Percentiles rank a stretch among this genome's conserved stretches.
phyloP scores from a whole-genome alignment of 163 green algal genomes.

The Chloromonas sp. region DNA sequence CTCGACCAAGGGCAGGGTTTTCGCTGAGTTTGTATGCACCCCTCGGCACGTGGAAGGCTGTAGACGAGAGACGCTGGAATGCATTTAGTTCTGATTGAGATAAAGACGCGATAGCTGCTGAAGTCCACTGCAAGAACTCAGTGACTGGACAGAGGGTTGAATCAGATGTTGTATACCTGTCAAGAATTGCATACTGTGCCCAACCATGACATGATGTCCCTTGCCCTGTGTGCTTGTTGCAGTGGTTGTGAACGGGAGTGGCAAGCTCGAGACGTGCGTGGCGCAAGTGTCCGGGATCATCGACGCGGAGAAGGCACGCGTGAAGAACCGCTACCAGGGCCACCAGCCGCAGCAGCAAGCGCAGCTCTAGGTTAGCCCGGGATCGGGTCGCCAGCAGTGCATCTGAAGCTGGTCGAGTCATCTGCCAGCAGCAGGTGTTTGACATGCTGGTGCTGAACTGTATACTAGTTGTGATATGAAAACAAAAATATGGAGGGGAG shows the following conservation, averaged over 20 bases:
- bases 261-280: conserved; percentile 72
- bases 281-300: conserved; percentile 73
- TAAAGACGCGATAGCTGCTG: neutral
- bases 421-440: too few species aligned
- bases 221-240: conserved; percentile 8
- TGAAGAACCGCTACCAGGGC: neutral
- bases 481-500: too few species aligned
- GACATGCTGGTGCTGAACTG: too few species aligned
- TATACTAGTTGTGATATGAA: too few species aligned
- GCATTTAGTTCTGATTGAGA: neutral
- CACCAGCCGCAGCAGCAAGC: neutral
- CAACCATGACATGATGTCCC: neutral
- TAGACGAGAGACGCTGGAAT: too few species aligned
- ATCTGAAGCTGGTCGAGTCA: too few species aligned
- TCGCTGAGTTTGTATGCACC: neutral
- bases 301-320: conserved; percentile 54
- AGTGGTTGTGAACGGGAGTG: conserved; percentile 86
- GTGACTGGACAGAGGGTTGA: neutral
- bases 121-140: neutral
- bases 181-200: neutral
- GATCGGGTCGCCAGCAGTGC: too few species aligned
- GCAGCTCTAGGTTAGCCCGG: too few species aligned
- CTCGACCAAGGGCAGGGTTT: neutral
- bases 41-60: too few species aligned
- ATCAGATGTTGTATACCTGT: neutral